Evolutionary conservation across 2,329 filamentous ascomycete genomes (phyloP).

Genomic region (Penicillium sp.): DNA sequence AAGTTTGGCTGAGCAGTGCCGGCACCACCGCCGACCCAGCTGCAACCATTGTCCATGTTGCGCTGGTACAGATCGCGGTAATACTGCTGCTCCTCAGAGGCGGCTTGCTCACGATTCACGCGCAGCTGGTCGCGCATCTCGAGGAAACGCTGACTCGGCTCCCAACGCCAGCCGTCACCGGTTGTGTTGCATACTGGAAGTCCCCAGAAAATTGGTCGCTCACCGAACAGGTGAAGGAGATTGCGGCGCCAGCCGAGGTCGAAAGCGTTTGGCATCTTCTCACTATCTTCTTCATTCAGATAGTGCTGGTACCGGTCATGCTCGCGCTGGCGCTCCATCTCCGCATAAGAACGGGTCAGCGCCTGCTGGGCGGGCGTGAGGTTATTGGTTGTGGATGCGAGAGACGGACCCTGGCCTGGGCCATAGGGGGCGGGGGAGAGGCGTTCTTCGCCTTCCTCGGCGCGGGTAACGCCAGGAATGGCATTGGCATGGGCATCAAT

Average conservation of each 20-base stretch:
- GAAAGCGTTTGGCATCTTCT: slow-evolving; percentile 89
- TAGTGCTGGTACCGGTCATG: slow-evolving; percentile 75
- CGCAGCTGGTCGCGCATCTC: slow-evolving; percentile 56
- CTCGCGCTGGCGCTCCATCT: slow-evolving; percentile 67
- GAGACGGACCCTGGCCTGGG: slow-evolving; percentile 18
- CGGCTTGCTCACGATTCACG: slow-evolving; percentile 34
- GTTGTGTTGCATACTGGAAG: slow-evolving; percentile 83
- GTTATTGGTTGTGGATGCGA: slow-evolving; percentile 11
- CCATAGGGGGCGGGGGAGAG: slow-evolving; percentile 41
- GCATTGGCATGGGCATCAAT: slow-evolving; percentile 82
- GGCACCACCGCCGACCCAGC: slow-evolving; percentile 27
- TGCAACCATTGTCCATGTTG: slow-evolving; percentile 36
- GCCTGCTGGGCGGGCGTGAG: slow-evolving; percentile 52
- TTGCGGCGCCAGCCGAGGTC: slow-evolving; percentile 85
- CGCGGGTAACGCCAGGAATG: slow-evolving; percentile 76
- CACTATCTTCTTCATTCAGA: slow-evolving; percentile 85
- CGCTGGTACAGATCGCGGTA: slow-evolving; percentile 41
- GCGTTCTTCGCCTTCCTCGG: slow-evolving; percentile 76
- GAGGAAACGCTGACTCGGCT: slow-evolving; percentile 78
- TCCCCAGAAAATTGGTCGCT: slow-evolving; percentile 72
- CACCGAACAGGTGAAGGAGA: slow-evolving; percentile 79
- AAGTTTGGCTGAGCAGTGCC: slow-evolving; percentile 23
- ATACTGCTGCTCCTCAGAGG: slow-evolving; percentile 35
- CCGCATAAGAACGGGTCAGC: slow-evolving; percentile 54
- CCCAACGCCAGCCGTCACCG: slow-evolving; percentile 94